Percentiles rank a stretch among this genome's conserved stretches.
Evolutionary conservation across 257 asterid genomes (phyloP).

Genomic region (Solanum piurae): DNA sequence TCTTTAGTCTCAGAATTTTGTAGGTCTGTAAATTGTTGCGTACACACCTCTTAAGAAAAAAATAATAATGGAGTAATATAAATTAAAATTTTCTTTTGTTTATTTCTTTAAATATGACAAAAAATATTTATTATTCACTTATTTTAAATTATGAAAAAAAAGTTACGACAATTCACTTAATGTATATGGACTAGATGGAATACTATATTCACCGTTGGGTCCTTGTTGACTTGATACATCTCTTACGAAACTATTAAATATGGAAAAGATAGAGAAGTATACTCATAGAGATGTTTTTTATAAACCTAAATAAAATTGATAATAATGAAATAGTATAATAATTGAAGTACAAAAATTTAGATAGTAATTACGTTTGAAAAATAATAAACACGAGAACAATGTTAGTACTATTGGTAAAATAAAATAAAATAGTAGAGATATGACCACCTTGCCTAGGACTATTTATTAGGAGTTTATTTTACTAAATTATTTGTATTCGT

Average conservation of each 20-base stretch:
- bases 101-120: background rate
- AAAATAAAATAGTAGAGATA: background rate
- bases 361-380: background rate
- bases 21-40: background rate
- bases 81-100: no score
- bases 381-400: background rate
- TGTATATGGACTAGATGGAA: no score
- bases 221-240: background rate
- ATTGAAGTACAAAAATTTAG: background rate
- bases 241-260: background rate
- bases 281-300: no score
- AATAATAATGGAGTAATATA: no score
- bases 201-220: rapidly evolving
- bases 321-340: background rate
- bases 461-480: background rate
- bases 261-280: background rate
- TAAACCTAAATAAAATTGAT: background rate
- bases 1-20: background rate
- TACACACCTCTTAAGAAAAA: no score
- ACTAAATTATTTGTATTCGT: background rate
- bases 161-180: no score
- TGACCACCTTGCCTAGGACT: background rate
- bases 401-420: background rate
- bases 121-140: no score
- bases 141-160: no score